Conservation (phyloP, 345 rosid genomes). For the Eucalyptus fibrosa region DNA sequence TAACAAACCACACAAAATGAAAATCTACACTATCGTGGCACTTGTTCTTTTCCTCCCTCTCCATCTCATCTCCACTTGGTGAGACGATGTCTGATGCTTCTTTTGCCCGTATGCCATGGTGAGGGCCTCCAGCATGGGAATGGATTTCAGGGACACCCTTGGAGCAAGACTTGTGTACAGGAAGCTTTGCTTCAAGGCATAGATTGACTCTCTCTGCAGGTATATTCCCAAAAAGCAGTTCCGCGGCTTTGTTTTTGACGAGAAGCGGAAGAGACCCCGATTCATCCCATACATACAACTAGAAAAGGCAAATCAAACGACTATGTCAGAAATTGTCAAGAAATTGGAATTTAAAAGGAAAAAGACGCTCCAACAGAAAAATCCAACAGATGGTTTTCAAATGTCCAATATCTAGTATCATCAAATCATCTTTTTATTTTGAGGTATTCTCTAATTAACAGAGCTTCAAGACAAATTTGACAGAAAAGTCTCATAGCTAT, state of each 20-base stretch:
- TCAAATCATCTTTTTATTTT: neutral
- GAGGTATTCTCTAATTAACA: neutral
- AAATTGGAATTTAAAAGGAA: neutral
- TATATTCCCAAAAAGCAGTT: conserved; percentile 39
- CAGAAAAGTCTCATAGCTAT: neutral
- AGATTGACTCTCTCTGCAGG: conserved; percentile 25
- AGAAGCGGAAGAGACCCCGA: conserved; percentile 32
- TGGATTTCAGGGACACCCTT: neutral
- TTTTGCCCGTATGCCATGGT: neutral
- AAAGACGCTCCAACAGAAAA: neutral
- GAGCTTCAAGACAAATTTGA: neutral
- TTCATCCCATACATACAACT: conserved; percentile 54
- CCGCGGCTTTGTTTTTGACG: conserved; percentile 45
- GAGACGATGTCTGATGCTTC: neutral
- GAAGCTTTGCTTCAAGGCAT: neutral
- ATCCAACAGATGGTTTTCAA: neutral
- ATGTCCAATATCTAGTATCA: neutral
- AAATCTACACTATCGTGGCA: neutral
- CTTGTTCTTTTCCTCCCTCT: neutral
- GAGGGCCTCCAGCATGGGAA: neutral
- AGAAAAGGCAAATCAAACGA: neutral
- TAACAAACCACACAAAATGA: conserved; percentile 22
- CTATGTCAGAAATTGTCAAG: neutral
- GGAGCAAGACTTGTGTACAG: neutral
- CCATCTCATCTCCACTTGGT: neutral